These are phyloP conservation scores for Ophioceras dolichostomum DNA, from an alignment of 2,329 filamentous ascomycete genomes.

Conservation along the genomic window DNA sequence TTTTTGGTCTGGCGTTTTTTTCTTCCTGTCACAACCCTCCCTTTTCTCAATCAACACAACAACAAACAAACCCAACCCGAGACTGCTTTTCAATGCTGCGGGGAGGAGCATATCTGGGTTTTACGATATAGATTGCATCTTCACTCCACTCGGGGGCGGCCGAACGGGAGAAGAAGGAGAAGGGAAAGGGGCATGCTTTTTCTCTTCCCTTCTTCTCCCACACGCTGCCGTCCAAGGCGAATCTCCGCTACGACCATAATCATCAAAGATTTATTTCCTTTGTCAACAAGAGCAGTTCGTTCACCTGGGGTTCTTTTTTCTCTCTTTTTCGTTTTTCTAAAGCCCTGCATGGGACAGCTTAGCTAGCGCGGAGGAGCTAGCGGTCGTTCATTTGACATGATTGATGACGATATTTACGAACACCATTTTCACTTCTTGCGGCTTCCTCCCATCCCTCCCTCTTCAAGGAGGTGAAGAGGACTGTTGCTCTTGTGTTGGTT, in stretches of 20 bases:
- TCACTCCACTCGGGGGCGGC: conserved; percentile 1
- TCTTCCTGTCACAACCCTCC: too few species aligned
- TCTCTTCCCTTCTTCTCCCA: too few species aligned
- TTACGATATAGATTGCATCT: neutral
- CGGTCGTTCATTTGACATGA: conserved; percentile 4
- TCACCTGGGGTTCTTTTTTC: neutral
- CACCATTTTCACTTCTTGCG: too few species aligned
- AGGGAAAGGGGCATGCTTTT: conserved; percentile 2
- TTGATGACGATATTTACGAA: conserved; percentile 3
- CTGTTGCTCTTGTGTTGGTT: too few species aligned
- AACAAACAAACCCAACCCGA: too few species aligned
- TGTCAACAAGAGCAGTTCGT: too few species aligned
- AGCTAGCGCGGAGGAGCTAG: neutral
- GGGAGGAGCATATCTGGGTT: neutral
- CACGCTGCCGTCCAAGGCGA: conserved; percentile 9
- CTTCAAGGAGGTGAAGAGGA: conserved; percentile 1
- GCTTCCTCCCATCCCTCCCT: neutral
- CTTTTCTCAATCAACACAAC: too few species aligned
- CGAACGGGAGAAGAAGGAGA: conserved; percentile 1
- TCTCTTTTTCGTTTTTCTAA: conserved; percentile 9
- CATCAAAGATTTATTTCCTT: conserved; percentile 10
- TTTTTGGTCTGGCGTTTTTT: too few species aligned
- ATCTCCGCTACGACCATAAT: conserved; percentile 8
- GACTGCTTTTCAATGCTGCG: too few species aligned
- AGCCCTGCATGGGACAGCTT: conserved; percentile 9